Percentiles rank a stretch among this genome's conserved stretches.
These are phyloP conservation scores for Globisporangium viniferum DNA, from an alignment of 352 stramenopile species.

Conservation along the genomic window DNA sequence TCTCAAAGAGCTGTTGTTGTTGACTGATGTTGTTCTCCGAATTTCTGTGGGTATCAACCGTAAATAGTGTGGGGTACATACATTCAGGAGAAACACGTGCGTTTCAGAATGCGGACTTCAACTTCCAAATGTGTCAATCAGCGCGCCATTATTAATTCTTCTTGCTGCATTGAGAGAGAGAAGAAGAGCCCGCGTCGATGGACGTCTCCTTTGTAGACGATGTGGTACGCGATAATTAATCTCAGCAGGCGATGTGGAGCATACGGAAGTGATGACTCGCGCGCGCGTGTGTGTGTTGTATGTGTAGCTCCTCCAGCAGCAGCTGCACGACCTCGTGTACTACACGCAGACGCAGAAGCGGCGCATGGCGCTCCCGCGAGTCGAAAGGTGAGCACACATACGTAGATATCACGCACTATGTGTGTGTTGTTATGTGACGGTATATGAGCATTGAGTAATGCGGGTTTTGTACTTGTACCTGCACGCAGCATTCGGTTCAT, in stretches of 20 bases:
- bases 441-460: neutral
- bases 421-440: neutral
- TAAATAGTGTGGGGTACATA: neutral
- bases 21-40: neutral
- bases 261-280: neutral
- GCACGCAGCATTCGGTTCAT: constrained; percentile 23
- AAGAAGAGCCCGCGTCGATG: constrained; percentile 1
- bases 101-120: constrained; percentile 13
- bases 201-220: constrained; percentile 16
- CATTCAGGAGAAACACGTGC: neutral
- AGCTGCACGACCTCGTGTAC: constrained; percentile 61
- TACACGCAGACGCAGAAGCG: constrained; percentile 48
- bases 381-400: constrained; percentile 44
- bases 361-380: constrained; percentile 39
- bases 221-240: neutral
- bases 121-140: neutral
- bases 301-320: constrained; percentile 44
- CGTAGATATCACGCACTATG: neutral
- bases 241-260: neutral
- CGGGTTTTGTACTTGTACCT: neutral
- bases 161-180: neutral
- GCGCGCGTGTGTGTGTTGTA: neutral
- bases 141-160: neutral
- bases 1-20: neutral
- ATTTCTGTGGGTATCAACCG: neutral